phyloP scores from a whole-genome alignment of 805 yeast species.

The Candida pseudoglaebosa region DNA sequence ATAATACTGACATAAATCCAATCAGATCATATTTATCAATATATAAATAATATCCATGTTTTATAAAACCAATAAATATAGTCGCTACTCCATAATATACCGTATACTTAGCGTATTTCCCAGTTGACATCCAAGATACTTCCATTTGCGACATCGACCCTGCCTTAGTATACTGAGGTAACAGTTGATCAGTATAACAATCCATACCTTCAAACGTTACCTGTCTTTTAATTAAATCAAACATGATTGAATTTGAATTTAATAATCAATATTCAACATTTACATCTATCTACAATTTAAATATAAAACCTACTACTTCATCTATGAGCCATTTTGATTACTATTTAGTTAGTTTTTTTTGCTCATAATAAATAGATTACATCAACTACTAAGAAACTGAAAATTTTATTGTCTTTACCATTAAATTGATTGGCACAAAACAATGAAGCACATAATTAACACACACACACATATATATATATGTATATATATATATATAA shows the following conservation, averaged over 20 bases:
- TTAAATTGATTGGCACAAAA: too few relatives aligned
- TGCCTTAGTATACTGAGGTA: constrained; percentile 18
- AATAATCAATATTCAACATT: too few relatives aligned
- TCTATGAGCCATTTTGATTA: constrained; percentile 1
- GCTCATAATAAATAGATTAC: background rate
- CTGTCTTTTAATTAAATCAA: constrained; percentile 9
- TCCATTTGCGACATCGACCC: constrained; percentile 25
- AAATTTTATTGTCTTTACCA: too few relatives aligned
- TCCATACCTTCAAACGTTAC: constrained; percentile 33
- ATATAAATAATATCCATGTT: constrained; percentile 24
- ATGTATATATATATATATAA: too few relatives aligned
- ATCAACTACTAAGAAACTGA: too few relatives aligned
- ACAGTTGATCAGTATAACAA: constrained; percentile 31
- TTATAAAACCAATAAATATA: constrained; percentile 29
- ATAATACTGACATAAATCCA: constrained; percentile 23
- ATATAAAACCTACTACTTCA: too few relatives aligned
- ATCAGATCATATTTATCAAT: background rate
- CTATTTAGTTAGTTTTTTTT: background rate
- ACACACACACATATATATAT: too few relatives aligned
- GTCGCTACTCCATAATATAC: constrained; percentile 38
- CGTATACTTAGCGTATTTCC: constrained; percentile 34
- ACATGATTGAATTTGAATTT: background rate
- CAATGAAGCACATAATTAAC: too few relatives aligned
- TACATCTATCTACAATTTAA: too few relatives aligned
- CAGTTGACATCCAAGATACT: constrained; percentile 24